These are phyloP conservation scores for Drosera spatulata DNA, from an alignment of 179 eudicot genomes.

Conservation along the genomic window DNA sequence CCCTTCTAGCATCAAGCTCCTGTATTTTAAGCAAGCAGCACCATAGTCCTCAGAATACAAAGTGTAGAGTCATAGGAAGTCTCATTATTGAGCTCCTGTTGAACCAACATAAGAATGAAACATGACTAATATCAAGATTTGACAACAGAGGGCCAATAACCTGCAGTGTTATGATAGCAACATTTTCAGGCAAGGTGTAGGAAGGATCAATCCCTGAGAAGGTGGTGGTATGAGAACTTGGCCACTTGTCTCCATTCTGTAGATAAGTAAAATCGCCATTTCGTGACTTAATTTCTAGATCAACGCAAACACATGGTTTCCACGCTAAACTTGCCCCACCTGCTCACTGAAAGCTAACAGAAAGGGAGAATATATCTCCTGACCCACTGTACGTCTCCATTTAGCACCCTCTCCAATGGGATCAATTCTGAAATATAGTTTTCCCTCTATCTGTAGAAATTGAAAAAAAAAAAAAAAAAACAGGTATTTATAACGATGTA, in stretches of 20 bases:
- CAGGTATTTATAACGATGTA: too few species aligned
- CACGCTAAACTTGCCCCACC: slow-evolving; percentile 21
- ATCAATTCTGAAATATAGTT: slow-evolving; percentile 65
- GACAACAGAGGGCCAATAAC: slow-evolving; percentile 11
- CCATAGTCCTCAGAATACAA: neutral
- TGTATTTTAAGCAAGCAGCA: slow-evolving; percentile 4
- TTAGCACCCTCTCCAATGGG: slow-evolving; percentile 83
- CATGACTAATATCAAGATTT: neutral
- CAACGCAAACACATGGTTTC: neutral
- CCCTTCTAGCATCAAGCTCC: slow-evolving; percentile 34
- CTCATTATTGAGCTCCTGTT: neutral
- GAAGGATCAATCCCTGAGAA: slow-evolving; percentile 74
- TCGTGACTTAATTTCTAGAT: neutral
- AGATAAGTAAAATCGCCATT: neutral
- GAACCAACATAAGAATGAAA: neutral
- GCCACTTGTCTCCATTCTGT: slow-evolving; percentile 75
- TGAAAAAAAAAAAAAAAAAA: neutral
- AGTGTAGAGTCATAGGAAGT: neutral
- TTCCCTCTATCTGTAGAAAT: slow-evolving; percentile 68
- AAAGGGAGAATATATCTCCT: slow-evolving; percentile 90
- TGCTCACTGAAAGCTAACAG: slow-evolving; percentile 85
- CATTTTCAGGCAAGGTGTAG: slow-evolving; percentile 70
- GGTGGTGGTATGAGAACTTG: slow-evolving; percentile 37
- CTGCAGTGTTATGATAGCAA: slow-evolving; percentile 83
- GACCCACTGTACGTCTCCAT: slow-evolving; percentile 94